Conservation (phyloP, 2,329 filamentous ascomycete species). For the Trichoderma sp. region DNA sequence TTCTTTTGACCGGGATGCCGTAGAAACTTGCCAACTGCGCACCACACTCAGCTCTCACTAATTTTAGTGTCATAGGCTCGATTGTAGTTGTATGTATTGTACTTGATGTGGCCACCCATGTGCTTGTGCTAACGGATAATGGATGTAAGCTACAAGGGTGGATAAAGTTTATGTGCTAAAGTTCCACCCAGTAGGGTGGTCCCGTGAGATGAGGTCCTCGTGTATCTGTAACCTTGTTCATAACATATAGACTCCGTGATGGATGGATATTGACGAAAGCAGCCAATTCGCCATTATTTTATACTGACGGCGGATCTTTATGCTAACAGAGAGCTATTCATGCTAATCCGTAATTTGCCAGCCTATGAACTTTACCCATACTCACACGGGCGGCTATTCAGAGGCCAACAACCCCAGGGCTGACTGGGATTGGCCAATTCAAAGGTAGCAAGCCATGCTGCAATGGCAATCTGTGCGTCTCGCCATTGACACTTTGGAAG, state of each 20-base stretch:
- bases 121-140: background rate
- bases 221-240: background rate
- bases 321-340: background rate
- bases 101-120: background rate
- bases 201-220: background rate
- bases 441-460: background rate
- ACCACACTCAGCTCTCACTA: background rate
- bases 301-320: background rate
- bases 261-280: background rate
- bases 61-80: background rate
- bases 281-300: background rate
- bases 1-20: background rate
- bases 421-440: background rate
- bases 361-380: background rate
- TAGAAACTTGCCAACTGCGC: background rate
- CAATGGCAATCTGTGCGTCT: background rate
- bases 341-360: background rate
- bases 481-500: background rate
- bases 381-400: background rate
- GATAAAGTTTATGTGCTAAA: background rate
- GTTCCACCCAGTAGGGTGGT: background rate
- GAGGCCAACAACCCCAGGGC: background rate
- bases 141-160: background rate
- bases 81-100: background rate
- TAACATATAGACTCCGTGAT: background rate